These are phyloP conservation scores for Apiosordaria backusii DNA, from an alignment of 495 filamentous ascomycete genomes.

Conservation along the genomic window DNA sequence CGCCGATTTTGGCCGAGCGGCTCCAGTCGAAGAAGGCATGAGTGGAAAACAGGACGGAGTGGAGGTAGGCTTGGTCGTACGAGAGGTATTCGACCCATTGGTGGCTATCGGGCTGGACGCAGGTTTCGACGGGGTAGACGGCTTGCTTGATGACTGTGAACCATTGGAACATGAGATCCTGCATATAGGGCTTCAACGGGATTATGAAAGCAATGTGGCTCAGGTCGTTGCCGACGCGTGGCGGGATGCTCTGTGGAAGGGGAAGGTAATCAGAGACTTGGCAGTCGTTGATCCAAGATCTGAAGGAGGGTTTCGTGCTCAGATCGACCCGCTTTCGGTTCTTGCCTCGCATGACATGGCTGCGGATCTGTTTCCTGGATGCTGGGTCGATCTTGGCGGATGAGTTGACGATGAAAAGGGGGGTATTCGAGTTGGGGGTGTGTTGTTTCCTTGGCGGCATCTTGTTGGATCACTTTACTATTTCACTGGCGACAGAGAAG, in stretches of 20 bases:
- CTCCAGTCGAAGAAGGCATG: slow-evolving; percentile 17
- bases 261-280: neutral
- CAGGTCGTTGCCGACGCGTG: slow-evolving; percentile 6
- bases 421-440: neutral
- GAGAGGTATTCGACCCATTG: slow-evolving; percentile 20
- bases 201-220: neutral
- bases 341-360: slow-evolving; percentile 29
- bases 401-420: slow-evolving; percentile 21
- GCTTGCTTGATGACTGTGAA: slow-evolving; percentile 15
- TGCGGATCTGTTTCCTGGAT: slow-evolving; percentile 20
- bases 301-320: neutral
- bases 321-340: slow-evolving; percentile 15
- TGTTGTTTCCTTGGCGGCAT: neutral
- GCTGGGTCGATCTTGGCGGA: slow-evolving; percentile 17
- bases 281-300: slow-evolving; percentile 19
- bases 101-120: slow-evolving; percentile 6
- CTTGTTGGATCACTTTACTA: neutral
- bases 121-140: slow-evolving; percentile 18
- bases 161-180: slow-evolving; percentile 6
- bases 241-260: neutral
- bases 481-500: neutral
- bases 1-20: neutral
- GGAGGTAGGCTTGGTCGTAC: slow-evolving; percentile 20
- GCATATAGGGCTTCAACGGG: slow-evolving; percentile 1
- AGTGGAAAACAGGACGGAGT: slow-evolving; percentile 16